Conservation (phyloP, 805 yeast species). For the Yarrowia sp. region DNA sequence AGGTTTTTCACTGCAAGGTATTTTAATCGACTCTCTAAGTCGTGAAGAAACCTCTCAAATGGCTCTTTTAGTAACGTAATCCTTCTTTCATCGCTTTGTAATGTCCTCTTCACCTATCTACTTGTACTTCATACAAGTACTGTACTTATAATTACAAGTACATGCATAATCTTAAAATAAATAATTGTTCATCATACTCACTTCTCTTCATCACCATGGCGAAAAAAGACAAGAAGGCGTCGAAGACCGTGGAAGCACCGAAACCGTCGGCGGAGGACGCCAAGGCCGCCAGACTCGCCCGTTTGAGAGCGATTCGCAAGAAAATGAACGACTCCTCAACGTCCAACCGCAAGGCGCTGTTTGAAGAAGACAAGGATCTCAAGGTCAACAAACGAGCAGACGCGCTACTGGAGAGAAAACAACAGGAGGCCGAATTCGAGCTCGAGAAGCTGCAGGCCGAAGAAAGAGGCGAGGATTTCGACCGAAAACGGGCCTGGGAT, state of each 20-base stretch:
- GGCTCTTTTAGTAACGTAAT: too few relatives aligned
- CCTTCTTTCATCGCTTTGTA: too few relatives aligned
- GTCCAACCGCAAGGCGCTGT: constrained; percentile 52
- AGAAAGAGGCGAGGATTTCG: constrained; percentile 54
- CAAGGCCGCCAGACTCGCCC: constrained; percentile 45
- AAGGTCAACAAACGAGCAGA: constrained; percentile 45
- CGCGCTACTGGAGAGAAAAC: constrained; percentile 49
- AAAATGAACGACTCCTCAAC: constrained; percentile 48
- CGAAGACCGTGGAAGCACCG: background rate
- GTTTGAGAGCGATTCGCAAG: constrained; percentile 47
- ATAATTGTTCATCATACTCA: background rate
- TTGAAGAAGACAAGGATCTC: constrained; percentile 49
- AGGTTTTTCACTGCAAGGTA: too few relatives aligned
- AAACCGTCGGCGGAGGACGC: background rate
- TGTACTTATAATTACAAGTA: too few relatives aligned
- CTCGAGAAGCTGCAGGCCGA: constrained; percentile 51
- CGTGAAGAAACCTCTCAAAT: too few relatives aligned
- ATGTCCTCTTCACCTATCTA: too few relatives aligned
- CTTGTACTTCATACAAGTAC: too few relatives aligned
- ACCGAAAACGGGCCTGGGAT: constrained; percentile 58
- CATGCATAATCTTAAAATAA: constrained; percentile 9
- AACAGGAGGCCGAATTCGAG: constrained; percentile 53
- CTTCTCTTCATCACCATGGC: constrained; percentile 9
- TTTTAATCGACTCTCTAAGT: too few relatives aligned
- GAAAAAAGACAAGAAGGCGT: constrained; percentile 1